These are phyloP conservation scores for Datura wrightii DNA, from an alignment of 257 asterid species.

Conservation along the genomic window DNA sequence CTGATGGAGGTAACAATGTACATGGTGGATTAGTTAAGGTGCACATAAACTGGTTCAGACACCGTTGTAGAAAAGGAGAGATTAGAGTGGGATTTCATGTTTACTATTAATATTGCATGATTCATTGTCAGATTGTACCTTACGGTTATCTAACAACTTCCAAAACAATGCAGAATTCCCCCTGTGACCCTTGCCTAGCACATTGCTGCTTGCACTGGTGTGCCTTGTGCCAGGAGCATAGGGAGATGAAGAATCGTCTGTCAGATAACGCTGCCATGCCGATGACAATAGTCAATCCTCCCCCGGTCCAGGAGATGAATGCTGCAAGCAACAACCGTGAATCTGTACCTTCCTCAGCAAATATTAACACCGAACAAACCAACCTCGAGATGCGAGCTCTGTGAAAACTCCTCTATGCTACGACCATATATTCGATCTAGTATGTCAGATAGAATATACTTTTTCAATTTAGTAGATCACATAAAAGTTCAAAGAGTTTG, in stretches of 20 bases:
- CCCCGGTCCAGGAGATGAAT: constrained; percentile 39
- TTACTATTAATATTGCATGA: neutral
- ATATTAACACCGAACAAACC: constrained; percentile 3
- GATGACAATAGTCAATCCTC: constrained; percentile 37
- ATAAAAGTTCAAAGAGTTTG: neutral
- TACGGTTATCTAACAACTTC: neutral
- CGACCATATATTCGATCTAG: neutral
- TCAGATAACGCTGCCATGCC: constrained; percentile 26
- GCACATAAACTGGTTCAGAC: neutral
- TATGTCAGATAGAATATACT: neutral
- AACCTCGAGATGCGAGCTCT: constrained; percentile 31
- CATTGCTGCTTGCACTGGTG: constrained; percentile 42
- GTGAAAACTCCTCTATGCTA: neutral
- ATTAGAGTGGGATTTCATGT: neutral
- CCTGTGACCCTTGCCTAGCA: constrained; percentile 36
- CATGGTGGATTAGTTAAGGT: neutral
- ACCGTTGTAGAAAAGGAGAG: neutral
- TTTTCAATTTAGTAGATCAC: neutral
- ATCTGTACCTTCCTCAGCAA: constrained; percentile 19
- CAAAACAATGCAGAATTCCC: constrained; percentile 30
- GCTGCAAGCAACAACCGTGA: constrained; percentile 17
- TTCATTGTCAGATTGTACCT: neutral
- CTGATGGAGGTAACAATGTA: neutral
- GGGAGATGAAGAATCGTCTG: constrained; percentile 35
- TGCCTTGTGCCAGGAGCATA: constrained; percentile 41